Evolutionary conservation across 257 asterid species (phyloP), one percentile per base, ranked within the genome.

Genomic region (Scutellaria galericulata): DNA sequence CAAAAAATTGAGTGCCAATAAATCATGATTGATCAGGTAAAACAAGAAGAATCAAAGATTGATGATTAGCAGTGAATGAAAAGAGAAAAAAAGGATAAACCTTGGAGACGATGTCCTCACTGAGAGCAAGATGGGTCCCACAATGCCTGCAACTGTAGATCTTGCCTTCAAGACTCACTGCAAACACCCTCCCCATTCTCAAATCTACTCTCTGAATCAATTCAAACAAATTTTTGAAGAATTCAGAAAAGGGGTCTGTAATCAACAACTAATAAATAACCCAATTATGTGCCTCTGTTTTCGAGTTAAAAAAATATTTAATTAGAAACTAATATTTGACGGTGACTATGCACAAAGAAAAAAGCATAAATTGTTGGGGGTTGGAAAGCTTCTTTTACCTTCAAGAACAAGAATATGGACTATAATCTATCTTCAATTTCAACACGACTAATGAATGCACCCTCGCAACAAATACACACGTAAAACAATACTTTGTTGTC

Each of bases 61-160:
- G 42, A 58, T 14, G 15, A 5, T 59, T 59, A 9, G 74, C 48
- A 60, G 60, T 9, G 3, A 11, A 71, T 51, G 39, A 68, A 75
- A 60, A 22, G 64, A 51, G 47, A n/a, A 45, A 61, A 40, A 11
- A 53, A 40, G 42, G 53, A 64, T 7, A 61, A 75, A 91, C 97
- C 97, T 89, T 91, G 57, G 97, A 91, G 61, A 83, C 75, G 82
- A 89, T 58, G 79, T 87, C 94, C 7, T 91, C 86, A 41, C 79
- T 46, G 47, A 82, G 81, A 75, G 90, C 90, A 66, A 91, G 94
- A 79, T 91, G 95, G 50, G 97, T 91, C 47, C 83, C 89, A 76
- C 97, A 91, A 80, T 87, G 86, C 87, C 85, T 91, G 88, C 97
- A 91, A 64, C 87, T 81, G 73, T 91, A 91, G 87, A 87, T 84